phyloP scores from a whole-genome alignment of 2,329 filamentous ascomycete genomes.

The Cladosporium sp. region DNA sequence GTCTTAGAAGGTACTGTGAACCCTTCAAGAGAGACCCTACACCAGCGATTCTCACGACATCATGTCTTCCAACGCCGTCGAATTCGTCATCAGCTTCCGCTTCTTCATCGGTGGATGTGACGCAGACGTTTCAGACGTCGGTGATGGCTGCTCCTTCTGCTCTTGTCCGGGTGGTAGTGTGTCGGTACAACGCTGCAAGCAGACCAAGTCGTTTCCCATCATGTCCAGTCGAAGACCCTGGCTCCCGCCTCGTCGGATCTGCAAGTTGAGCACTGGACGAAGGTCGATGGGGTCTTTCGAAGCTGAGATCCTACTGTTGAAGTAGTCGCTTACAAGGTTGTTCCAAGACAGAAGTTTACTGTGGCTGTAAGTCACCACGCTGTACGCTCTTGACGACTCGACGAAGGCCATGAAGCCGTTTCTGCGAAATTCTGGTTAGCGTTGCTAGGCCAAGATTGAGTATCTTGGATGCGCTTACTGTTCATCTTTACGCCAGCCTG shows the following conservation, averaged over 20 bases:
- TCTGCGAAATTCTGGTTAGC: not conserved
- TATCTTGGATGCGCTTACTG: not conserved
- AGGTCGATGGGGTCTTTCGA: slow-evolving; percentile 1
- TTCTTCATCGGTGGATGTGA: slow-evolving; percentile 13
- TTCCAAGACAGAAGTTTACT: not conserved
- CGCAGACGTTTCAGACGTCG: not conserved
- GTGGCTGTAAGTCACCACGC: not conserved
- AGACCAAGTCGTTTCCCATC: not conserved
- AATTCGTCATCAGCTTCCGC: slow-evolving; percentile 22
- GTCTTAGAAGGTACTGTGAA: not conserved
- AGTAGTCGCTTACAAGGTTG: not conserved
- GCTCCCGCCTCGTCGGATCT: not conserved
- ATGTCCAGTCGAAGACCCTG: not conserved
- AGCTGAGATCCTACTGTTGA: not conserved
- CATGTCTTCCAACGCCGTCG: slow-evolving; percentile 16
- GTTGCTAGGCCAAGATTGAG: not conserved
- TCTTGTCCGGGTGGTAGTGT: not conserved
- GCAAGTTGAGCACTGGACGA: not conserved
- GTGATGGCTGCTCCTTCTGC: not conserved
- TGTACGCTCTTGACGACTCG: not conserved
- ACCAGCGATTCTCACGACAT: not conserved
- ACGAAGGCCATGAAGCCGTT: slow-evolving; percentile 8
- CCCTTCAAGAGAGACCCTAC: not conserved
- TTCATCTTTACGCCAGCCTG: not conserved
- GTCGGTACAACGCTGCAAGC: slow-evolving; percentile 6